Evolutionary conservation across 1,284 basidiomycete species (phyloP).

Genomic region (Cutaneotrichosporon cavernicola): DNA sequence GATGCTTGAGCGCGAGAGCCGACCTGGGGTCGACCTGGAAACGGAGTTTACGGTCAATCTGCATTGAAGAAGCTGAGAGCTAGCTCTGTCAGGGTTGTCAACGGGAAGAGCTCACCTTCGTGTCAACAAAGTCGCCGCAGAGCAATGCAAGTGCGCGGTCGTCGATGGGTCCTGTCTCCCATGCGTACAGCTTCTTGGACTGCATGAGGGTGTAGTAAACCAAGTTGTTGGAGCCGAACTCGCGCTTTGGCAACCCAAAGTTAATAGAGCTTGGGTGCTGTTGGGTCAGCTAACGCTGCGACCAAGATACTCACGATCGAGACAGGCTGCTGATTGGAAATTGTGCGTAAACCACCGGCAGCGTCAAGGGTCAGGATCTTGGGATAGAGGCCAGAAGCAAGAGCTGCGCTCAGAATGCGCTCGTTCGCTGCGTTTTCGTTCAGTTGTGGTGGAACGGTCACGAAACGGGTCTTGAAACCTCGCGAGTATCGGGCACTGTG

Average conservation of each 20-base stretch:
- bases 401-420: slow-evolving; percentile 73
- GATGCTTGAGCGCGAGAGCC: slow-evolving; percentile 73
- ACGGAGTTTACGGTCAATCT: slow-evolving; percentile 81
- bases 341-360: slow-evolving; percentile 67
- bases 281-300: slow-evolving; percentile 69
- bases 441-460: slow-evolving; percentile 68
- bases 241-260: slow-evolving; percentile 64
- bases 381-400: slow-evolving; percentile 86
- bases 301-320: slow-evolving; percentile 40
- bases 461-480: slow-evolving; percentile 68
- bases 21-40: slow-evolving; percentile 70
- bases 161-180: slow-evolving; percentile 90
- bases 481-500: slow-evolving; percentile 71
- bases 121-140: slow-evolving; percentile 82
- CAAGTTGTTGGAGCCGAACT: slow-evolving; percentile 73
- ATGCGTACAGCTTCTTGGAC: slow-evolving; percentile 71
- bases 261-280: slow-evolving; percentile 92
- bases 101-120: slow-evolving; percentile 63
- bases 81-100: slow-evolving; percentile 44
- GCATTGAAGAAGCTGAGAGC: slow-evolving; percentile 69
- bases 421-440: slow-evolving; percentile 66
- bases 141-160: slow-evolving; percentile 78
- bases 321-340: slow-evolving; percentile 80
- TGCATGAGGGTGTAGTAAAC: slow-evolving; percentile 84
- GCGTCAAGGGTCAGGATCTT: slow-evolving; percentile 72